These are phyloP conservation scores for Triangularia verruculosa DNA, from an alignment of 2,329 filamentous ascomycete genomes.

Conservation along the genomic window DNA sequence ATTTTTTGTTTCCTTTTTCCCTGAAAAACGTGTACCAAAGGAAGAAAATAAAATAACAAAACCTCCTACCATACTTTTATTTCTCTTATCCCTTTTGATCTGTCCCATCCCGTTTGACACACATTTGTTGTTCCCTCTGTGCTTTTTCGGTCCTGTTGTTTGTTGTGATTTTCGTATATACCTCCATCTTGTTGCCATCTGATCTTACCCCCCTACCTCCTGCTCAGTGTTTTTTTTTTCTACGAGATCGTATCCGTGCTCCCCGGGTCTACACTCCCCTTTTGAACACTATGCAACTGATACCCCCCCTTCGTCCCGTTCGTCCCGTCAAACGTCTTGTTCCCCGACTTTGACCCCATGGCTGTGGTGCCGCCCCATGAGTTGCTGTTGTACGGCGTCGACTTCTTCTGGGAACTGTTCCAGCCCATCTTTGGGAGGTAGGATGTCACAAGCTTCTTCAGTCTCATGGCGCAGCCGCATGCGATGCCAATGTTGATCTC, in stretches of 20 bases:
- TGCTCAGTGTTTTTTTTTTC: background rate
- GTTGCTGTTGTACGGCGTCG: background rate
- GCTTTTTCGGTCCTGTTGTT: background rate
- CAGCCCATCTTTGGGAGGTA: slow-evolving; percentile 1
- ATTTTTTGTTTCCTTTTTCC: no score
- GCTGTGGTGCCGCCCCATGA: background rate
- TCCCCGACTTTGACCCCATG: background rate
- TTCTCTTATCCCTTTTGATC: background rate
- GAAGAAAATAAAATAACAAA: background rate
- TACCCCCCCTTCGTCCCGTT: background rate
- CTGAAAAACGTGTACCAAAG: background rate
- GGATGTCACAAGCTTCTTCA: background rate
- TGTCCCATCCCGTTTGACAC: background rate
- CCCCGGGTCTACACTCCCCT: background rate
- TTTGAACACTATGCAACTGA: background rate
- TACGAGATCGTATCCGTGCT: slow-evolving; percentile 7
- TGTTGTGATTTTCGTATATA: background rate
- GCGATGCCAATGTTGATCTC: slow-evolving; percentile 36
- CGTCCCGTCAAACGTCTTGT: background rate
- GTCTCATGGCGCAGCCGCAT: slow-evolving; percentile 19
- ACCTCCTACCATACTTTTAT: background rate
- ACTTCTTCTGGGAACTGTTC: background rate
- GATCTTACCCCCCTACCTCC: background rate
- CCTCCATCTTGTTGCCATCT: no score
- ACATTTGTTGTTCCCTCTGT: background rate